Evolutionary conservation across 805 yeast genomes (phyloP), one percentile per base, ranked within the genome.

Genomic region (Gaillardinia entomophila): DNA sequence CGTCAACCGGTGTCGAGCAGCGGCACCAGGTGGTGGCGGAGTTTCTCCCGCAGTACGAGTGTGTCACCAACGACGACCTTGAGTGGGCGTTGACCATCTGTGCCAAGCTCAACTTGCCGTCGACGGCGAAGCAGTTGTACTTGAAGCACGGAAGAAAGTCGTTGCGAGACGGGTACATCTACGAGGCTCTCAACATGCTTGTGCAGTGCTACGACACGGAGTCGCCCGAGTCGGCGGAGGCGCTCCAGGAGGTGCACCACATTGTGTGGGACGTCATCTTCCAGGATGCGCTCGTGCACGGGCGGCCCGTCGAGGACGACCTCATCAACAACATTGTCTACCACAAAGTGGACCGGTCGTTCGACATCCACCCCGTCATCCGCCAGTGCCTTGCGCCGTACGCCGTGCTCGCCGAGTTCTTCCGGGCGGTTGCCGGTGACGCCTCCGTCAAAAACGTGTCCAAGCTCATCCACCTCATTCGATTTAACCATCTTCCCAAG

Each of bases 21-120:
- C 47, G 51, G 29, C 48, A 44, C 28, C 38, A 45, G 12, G 67
- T 74, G 1, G 66, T 83, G 23, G 68, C 75, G 3, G 78, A 75
- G 37, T 66, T 74, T 30, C 56, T 83, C 23, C 85, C 86, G 4
- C 68, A 67, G 15, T 82, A 65, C 48, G 66, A 77, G 27, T 78
- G 77, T 46, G 59, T 69, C 33, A 78, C 79, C 6, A 81, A 79
- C 48, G 89, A 82, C 50, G 94, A 83, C 49, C 66, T 81, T 39
- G 92, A 83, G 53, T 83, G 90, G 90, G 73, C 80, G 28, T 59
- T 83, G 32, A 73, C 85, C 2, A 63, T 83, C 4, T 82, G 90
- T 59, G 83, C 88, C 10, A 71, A 79, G 43, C 63, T 82, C 51
- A 74, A 72, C 44, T 52, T 82, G 26, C 66, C 76, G n/a, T 57